Percentiles rank a stretch among this genome's conserved stretches.
Conservation (phyloP, 1,284 basidiomycete species). For the Cerioporus squamosus region DNA sequence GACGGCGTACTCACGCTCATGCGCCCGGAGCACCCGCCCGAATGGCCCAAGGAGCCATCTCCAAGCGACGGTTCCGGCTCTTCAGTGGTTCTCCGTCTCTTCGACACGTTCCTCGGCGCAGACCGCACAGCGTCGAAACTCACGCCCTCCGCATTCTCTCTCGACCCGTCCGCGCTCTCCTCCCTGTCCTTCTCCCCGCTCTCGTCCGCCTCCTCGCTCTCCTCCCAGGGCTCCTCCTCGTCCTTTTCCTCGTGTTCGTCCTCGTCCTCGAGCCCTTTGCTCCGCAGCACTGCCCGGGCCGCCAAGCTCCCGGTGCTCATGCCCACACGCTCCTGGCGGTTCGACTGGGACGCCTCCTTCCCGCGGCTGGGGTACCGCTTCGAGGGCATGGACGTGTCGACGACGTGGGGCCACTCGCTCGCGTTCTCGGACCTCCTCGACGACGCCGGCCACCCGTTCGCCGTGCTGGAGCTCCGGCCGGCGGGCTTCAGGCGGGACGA, state of each 20-base stretch:
- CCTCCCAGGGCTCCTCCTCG: neutral
- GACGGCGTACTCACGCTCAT: constrained; percentile 18
- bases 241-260: neutral
- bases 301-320: neutral
- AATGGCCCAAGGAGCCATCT: constrained; percentile 19
- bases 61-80: neutral
- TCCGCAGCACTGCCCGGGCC: neutral
- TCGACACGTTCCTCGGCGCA: constrained; percentile 16
- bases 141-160: neutral
- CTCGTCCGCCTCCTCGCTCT: neutral
- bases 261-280: neutral
- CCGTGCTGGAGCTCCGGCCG: constrained; percentile 18
- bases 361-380: constrained; percentile 18
- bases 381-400: constrained; percentile 23
- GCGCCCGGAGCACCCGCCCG: constrained; percentile 8
- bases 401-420: constrained; percentile 17
- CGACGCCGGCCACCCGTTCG: constrained; percentile 20
- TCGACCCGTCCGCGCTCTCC: neutral
- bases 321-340: constrained; percentile 14
- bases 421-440: constrained; percentile 18
- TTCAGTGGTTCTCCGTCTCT: constrained; percentile 15
- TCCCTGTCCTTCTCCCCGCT: neutral
- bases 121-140: constrained; percentile 14
- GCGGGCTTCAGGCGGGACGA: neutral
- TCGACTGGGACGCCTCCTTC: constrained; percentile 22